Percentiles rank a stretch among this genome's conserved stretches.
These are phyloP conservation scores for Orbilia oligospora DNA, from an alignment of 2,329 filamentous ascomycete species.

Conservation along the genomic window DNA sequence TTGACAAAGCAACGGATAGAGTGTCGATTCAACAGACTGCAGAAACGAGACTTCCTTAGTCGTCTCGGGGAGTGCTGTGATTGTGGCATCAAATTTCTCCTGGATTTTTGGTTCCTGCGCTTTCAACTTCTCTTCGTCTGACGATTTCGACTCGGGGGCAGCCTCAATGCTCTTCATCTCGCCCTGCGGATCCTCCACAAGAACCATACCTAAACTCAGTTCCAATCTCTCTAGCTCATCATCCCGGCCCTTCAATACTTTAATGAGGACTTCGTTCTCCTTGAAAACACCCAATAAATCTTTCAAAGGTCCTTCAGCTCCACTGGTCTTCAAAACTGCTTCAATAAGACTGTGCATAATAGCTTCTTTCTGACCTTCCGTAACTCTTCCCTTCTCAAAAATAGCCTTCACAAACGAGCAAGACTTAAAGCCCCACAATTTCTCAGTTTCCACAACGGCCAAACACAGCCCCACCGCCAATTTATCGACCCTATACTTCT, in stretches of 20 bases:
- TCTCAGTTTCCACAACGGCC: conserved; percentile 69
- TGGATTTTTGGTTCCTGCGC: conserved; percentile 40
- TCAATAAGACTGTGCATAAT: conserved; percentile 77
- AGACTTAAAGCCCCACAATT: conserved; percentile 64
- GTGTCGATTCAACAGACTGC: conserved; percentile 40
- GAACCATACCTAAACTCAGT: conserved; percentile 79
- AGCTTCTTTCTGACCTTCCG: conserved; percentile 75
- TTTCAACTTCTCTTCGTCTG: conserved; percentile 53
- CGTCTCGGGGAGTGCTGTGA: conserved; percentile 61
- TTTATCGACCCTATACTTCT: conserved; percentile 78
- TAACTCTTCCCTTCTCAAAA: conserved; percentile 74
- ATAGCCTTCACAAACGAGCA: conserved; percentile 73
- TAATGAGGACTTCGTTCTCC: conserved; percentile 70
- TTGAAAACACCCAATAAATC: conserved; percentile 77
- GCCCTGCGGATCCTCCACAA: conserved; percentile 74
- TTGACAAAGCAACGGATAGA: conserved; percentile 45
- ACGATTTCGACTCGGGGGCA: conserved; percentile 69
- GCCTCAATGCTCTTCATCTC: conserved; percentile 71
- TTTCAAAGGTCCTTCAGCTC: conserved; percentile 73
- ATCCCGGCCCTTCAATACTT: conserved; percentile 76
- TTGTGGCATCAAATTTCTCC: conserved; percentile 41
- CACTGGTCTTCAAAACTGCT: conserved; percentile 72
- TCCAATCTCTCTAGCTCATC: conserved; percentile 82
- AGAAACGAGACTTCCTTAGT: conserved; percentile 65
- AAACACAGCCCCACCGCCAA: conserved; percentile 80